These are phyloP conservation scores for Agrocybe praecox DNA, from an alignment of 768 basidiomycete genomes.

Conservation along the genomic window DNA sequence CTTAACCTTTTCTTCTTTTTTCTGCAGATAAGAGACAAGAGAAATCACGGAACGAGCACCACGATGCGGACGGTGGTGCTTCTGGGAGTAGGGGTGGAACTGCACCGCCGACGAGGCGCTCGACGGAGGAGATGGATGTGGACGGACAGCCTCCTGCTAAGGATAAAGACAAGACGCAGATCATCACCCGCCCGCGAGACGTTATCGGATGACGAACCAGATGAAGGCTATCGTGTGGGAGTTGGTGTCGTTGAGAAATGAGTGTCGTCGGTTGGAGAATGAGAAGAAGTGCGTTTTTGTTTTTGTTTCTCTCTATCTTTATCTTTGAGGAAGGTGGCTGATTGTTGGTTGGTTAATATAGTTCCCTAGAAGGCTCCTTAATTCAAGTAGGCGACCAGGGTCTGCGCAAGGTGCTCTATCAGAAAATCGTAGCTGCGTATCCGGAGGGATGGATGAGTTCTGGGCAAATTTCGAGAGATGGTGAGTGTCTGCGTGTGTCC, in stretches of 20 bases:
- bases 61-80: slow-evolving; percentile 10
- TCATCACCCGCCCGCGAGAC: slow-evolving; percentile 70
- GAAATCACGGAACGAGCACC: slow-evolving; percentile 41
- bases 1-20: neutral
- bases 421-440: slow-evolving; percentile 84
- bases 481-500: slow-evolving; percentile 41
- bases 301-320: neutral
- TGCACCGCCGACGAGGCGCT: slow-evolving; percentile 42
- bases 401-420: slow-evolving; percentile 76
- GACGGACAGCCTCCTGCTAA: slow-evolving; percentile 19
- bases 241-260: slow-evolving; percentile 79
- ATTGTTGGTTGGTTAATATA: slow-evolving; percentile 12
- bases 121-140: slow-evolving; percentile 50
- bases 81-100: slow-evolving; percentile 31
- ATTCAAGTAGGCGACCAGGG: slow-evolving; percentile 82
- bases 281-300: slow-evolving; percentile 44
- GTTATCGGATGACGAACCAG: slow-evolving; percentile 76
- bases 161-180: slow-evolving; percentile 26
- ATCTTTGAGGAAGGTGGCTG: too few species aligned
- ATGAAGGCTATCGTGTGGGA: slow-evolving; percentile 85
- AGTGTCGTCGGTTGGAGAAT: slow-evolving; percentile 67
- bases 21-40: slow-evolving; percentile 62
- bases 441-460: slow-evolving; percentile 86
- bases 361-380: slow-evolving; percentile 66
- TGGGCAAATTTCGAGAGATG: slow-evolving; percentile 85